phyloP scores from a whole-genome alignment of 176 grass and related monocot genomes.

The Urochloa ruziziensis region DNA sequence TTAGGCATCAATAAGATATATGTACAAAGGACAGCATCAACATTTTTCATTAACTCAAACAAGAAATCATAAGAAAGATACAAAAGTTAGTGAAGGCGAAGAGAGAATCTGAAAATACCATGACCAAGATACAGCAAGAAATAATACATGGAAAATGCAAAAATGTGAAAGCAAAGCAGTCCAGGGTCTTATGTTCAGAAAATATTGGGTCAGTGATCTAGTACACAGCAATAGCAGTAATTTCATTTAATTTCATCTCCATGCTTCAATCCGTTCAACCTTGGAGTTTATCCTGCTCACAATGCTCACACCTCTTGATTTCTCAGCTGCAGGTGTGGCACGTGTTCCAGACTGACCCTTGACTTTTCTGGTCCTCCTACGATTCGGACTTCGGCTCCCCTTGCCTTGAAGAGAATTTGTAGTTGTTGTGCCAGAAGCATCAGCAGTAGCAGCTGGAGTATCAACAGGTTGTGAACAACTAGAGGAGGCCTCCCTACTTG shows the following conservation, averaged over 20 bases:
- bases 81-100: constrained; percentile 15
- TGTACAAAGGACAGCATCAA: constrained; percentile 6
- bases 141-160: constrained; percentile 9
- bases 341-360: constrained; percentile 43
- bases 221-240: constrained; percentile 21
- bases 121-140: constrained; percentile 32
- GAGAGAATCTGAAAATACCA: constrained; percentile 11
- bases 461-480: constrained; percentile 31
- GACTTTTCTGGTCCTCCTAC: constrained; percentile 66
- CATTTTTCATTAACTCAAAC: constrained; percentile 11
- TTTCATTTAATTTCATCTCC: constrained; percentile 59
- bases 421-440: constrained; percentile 35
- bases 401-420: constrained; percentile 45
- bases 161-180: constrained; percentile 35
- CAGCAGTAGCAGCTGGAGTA: constrained; percentile 19
- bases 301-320: constrained; percentile 64
- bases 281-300: constrained; percentile 84
- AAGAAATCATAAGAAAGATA: constrained; percentile 33
- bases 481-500: constrained; percentile 27
- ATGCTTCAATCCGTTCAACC: constrained; percentile 81
- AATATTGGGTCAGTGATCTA: constrained; percentile 52
- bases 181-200: constrained; percentile 32
- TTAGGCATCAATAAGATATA: not conserved
- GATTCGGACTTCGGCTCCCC: constrained; percentile 29
- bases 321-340: constrained; percentile 43